Base-by-base conservation (phyloP, 2,329 filamentous ascomycete genomes). In the Aspergillus phoenicis region DNA sequence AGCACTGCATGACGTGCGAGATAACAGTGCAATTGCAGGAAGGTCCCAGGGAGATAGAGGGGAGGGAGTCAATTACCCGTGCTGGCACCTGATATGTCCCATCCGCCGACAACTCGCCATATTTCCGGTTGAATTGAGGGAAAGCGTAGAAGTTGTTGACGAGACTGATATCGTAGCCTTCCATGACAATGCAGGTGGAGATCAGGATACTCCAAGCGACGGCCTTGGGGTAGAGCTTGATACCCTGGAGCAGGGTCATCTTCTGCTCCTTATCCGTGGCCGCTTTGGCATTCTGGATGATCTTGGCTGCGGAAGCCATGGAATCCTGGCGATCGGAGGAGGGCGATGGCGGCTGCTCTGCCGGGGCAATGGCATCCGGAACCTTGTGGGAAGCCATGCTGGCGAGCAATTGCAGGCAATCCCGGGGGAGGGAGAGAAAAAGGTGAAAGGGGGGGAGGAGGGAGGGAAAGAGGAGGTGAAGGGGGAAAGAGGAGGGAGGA, bases 151-250 rank as follows among this genome's bases (percentile, higher is more conserved):
- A 92, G 77, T 93, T 93, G 80, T 89, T 91, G 69, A 95, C 86
- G 57, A 96, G 81, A 70, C 86, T 88, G 61, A 95, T 83, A 72
- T 96, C 91, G 79, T 93, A 96, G 36, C 91, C 92, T 76, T 96
- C 92, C 93, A 97, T 97, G 70, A 86, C 87, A 71, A 96, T 95
- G 73, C 90, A 93, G 0, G 91, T 94, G n/a, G 90, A 94, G 75
- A 97, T 93, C 61, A 96, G 81, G 54, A 96, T 71, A 68, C 88
- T 91, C 91, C 91, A 97, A 22, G 81, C 84, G 59, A 96, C 88
- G 22, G 93, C 93, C 80, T 96, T 94, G 61, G 91, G 92, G 73
- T 97, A 97, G 26, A 95, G 83, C 71, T 83, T 87, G 75, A 96
- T 83, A 64, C 91, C 92, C 79, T 96, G 87, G 73, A 85, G 72